Base-by-base conservation (phyloP, 2,329 filamentous ascomycete genomes). In the Thielaviopsis musarum region DNA sequence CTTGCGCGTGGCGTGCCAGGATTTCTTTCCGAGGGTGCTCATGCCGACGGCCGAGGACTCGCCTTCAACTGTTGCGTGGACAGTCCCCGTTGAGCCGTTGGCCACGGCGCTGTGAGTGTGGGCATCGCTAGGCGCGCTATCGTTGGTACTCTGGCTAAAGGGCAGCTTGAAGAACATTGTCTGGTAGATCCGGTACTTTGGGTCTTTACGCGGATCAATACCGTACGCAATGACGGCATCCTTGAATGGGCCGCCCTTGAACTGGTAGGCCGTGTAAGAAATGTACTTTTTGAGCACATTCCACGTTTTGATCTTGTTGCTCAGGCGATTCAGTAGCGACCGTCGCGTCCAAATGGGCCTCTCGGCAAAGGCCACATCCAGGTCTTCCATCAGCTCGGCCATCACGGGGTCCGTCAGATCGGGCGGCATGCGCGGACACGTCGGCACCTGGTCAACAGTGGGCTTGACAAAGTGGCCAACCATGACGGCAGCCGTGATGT, bases 231-330 rank as follows among this genome's bases (percentile, higher is more conserved):
- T 82, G 58, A 96, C 82, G 2, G 87, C 84, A 69, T 97, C 91
- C 63, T 89, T 81, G 86, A 89, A 98, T 0, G 93, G 91, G 0
- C 93, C 93, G 22, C 87, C 89, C 61, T 87, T 85, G 76, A 97
- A 96, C 71, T 91, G 88, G 72, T 95, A 98, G 9, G 87, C 90
- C 4, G 88, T 83, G 66, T 93, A 91, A 63, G 89, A 86, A 57
- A 91, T 80, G 54, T 87, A 87, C 67, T 85, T 80, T 66, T 88
- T 86, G 62, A 95, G 70, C 51, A 78, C 71, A 61, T 79, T 78
- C 68, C 75, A 80, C 62, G 76, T 75, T 52, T 73, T 74, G 26
- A 75, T 73, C 54, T 72, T 73, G 55, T 72, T 72, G 1, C 71
- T 73, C 30, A 96, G 75, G 57, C 80, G 77, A 70, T 95, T 96